These are phyloP conservation scores for Diaporthe humulicola DNA, from an alignment of 2,329 filamentous ascomycete genomes.

Conservation along the genomic window DNA sequence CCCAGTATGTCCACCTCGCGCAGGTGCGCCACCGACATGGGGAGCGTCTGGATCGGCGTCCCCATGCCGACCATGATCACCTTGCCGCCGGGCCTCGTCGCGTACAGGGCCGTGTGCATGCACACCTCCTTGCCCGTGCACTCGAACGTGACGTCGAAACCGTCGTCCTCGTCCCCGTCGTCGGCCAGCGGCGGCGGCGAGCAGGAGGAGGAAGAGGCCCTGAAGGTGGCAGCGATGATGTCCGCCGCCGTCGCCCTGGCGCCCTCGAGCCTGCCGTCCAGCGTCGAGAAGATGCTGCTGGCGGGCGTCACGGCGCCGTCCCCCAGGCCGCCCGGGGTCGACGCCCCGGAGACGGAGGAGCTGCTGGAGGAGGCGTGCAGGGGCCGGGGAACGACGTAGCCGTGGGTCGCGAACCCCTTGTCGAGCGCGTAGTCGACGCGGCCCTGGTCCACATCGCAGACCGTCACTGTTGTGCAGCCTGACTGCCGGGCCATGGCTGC, in stretches of 20 bases:
- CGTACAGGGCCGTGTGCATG: conserved; percentile 81
- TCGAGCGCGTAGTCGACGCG: conserved; percentile 72
- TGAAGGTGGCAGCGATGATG: conserved; percentile 60
- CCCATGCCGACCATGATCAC: conserved; percentile 86
- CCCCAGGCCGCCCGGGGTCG: conserved; percentile 56
- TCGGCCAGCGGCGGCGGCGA: conserved; percentile 42
- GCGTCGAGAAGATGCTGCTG: conserved; percentile 58
- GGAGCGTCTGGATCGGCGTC: conserved; percentile 80
- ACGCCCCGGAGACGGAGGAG: conserved; percentile 60
- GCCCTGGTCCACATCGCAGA: conserved; percentile 71
- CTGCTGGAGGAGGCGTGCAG: conserved; percentile 58
- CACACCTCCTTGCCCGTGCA: conserved; percentile 83
- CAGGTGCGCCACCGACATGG: conserved; percentile 78
- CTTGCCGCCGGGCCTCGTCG: conserved; percentile 77
- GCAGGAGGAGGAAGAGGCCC: conserved; percentile 45
- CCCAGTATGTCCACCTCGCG: conserved; percentile 84
- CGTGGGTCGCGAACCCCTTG: conserved; percentile 71
- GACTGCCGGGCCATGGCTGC: conserved; percentile 73
- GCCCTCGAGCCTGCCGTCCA: conserved; percentile 63
- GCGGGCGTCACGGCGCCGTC: conserved; percentile 57
- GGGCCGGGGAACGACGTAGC: conserved; percentile 64
- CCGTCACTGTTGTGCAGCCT: conserved; percentile 70
- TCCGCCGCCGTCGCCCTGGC: conserved; percentile 64
- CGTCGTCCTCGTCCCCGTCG: conserved; percentile 56
- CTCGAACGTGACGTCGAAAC: conserved; percentile 80